phyloP scores from a whole-genome alignment of 2,329 filamentous ascomycete species.

The Pseudogymnoascus sp. region DNA sequence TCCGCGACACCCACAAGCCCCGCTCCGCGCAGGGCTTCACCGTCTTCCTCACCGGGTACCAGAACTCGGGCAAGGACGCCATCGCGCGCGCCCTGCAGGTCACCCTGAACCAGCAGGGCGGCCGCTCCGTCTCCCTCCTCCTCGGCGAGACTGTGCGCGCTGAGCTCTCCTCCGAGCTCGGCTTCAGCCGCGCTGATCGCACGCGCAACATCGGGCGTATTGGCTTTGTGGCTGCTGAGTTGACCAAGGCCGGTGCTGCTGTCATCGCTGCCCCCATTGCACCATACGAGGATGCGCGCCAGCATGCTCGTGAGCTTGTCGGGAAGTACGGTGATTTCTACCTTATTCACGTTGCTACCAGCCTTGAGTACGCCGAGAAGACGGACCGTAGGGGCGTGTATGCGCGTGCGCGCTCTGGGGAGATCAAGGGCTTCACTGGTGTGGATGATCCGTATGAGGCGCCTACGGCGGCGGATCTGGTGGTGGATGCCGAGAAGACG shows the following conservation, averaged over 20 bases:
- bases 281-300: conserved; percentile 74
- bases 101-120: conserved; percentile 95
- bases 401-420: conserved; percentile 70
- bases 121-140: conserved; percentile 86
- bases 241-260: conserved; percentile 86
- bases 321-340: conserved; percentile 88
- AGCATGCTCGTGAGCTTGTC: conserved; percentile 74
- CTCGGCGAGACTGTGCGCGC: conserved; percentile 91
- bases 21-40: conserved; percentile 93
- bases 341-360: conserved; percentile 89
- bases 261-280: conserved; percentile 97
- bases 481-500: conserved; percentile 79
- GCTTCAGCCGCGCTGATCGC: conserved; percentile 89
- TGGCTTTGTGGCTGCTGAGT: conserved; percentile 89
- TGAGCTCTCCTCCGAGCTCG: conserved; percentile 90
- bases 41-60: conserved; percentile 93
- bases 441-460: conserved; percentile 95
- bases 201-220: conserved; percentile 94
- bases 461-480: conserved; percentile 73
- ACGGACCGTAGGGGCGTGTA: conserved; percentile 93
- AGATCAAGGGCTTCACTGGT: conserved; percentile 97
- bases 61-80: conserved; percentile 95
- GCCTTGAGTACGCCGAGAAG: conserved; percentile 88
- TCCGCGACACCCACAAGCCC: conserved; percentile 92
- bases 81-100: conserved; percentile 93